phyloP scores from a whole-genome alignment of 2,329 filamentous ascomycete species.

The Ophiostoma sp. region DNA sequence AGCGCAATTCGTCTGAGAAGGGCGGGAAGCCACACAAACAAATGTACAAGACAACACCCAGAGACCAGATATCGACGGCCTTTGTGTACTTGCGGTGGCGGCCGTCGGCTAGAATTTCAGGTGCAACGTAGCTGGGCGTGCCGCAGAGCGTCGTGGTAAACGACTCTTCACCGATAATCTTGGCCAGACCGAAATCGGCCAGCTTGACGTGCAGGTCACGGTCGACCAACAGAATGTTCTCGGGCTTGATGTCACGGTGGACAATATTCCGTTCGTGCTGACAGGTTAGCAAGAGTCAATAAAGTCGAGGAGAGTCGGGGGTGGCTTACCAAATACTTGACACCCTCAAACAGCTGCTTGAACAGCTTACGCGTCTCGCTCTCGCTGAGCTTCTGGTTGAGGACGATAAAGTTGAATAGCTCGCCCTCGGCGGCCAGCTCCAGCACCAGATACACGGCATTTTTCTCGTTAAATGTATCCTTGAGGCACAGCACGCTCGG shows the following conservation, averaged over 20 bases:
- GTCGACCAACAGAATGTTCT: constrained; percentile 89
- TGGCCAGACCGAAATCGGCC: constrained; percentile 94
- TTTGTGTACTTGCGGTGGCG: constrained; percentile 87
- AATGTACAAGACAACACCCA: constrained; percentile 97
- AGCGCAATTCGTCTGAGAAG: constrained; percentile 91
- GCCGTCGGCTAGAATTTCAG: constrained; percentile 84
- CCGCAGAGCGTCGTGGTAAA: constrained; percentile 96
- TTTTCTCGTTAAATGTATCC: constrained; percentile 89
- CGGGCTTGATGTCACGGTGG: constrained; percentile 95
- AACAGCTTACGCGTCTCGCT: constrained; percentile 84
- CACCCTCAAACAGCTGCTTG: constrained; percentile 83
- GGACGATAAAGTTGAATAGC: constrained; percentile 91
- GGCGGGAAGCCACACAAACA: constrained; percentile 95
- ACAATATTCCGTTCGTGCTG: constrained; percentile 97
- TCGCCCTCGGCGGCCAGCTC: constrained; percentile 92
- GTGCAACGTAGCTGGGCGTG: constrained; percentile 96
- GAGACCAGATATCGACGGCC: constrained; percentile 93
- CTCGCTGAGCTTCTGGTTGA: constrained; percentile 85
- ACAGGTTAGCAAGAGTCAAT: background rate
- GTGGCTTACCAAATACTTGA: constrained; percentile 86
- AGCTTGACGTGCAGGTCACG: constrained; percentile 85
- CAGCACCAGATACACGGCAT: constrained; percentile 86
- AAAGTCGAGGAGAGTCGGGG: background rate
- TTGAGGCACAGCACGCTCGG: constrained; percentile 90
- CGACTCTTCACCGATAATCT: constrained; percentile 97